Conservation (phyloP, 1,284 basidiomycete genomes). For the Pterulicium gracile region DNA sequence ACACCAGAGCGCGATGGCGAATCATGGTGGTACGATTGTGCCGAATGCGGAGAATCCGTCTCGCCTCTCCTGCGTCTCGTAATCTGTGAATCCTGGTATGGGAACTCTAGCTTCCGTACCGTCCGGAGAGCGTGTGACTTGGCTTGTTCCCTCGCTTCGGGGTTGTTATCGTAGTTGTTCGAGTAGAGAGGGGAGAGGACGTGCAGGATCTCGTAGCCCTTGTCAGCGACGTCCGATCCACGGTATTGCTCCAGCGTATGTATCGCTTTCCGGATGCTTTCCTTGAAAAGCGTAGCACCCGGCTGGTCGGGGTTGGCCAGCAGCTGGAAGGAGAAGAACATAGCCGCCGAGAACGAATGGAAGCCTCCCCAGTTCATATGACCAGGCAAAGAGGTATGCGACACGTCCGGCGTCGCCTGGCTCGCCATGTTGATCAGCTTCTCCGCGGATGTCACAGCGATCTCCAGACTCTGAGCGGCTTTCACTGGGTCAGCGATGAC, state of each 20-base stretch:
- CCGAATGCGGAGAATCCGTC: not conserved
- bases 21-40: not conserved
- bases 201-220: constrained; percentile 55
- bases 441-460: constrained; percentile 61
- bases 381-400: constrained; percentile 57
- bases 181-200: constrained; percentile 62
- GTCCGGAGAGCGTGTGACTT: constrained; percentile 48
- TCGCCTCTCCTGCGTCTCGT: not conserved
- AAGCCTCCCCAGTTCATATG: constrained; percentile 77
- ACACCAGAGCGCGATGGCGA: constrained; percentile 20
- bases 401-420: constrained; percentile 58
- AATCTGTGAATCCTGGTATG: constrained; percentile 56
- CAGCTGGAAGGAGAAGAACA: constrained; percentile 80
- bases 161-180: constrained; percentile 38
- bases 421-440: constrained; percentile 65
- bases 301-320: constrained; percentile 69
- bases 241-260: constrained; percentile 50
- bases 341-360: constrained; percentile 73
- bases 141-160: constrained; percentile 44
- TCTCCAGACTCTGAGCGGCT: constrained; percentile 51
- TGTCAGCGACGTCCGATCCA: constrained; percentile 57
- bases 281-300: constrained; percentile 59
- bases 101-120: constrained; percentile 67
- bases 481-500: constrained; percentile 29
- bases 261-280: constrained; percentile 59